Conservation (phyloP, 192 early-diverging fungal genomes). For the Gonapodya prolifera region DNA sequence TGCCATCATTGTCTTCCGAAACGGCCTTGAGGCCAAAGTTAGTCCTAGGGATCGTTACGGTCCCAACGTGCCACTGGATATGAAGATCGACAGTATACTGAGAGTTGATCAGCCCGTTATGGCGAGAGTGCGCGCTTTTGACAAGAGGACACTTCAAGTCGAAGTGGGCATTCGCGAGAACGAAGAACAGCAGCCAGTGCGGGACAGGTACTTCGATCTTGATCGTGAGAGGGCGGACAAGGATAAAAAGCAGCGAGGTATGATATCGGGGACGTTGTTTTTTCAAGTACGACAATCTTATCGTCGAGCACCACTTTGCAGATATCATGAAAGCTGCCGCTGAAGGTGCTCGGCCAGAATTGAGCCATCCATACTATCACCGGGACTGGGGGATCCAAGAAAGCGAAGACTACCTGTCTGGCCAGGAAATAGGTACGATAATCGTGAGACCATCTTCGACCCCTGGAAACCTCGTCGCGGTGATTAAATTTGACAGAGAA, state of each 20-base stretch:
- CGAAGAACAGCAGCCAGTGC: too few species aligned
- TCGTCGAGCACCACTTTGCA: too few species aligned
- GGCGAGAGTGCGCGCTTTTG: conserved; percentile 65
- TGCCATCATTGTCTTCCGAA: too few species aligned
- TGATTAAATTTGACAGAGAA: conserved; percentile 82
- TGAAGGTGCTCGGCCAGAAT: conserved; percentile 11
- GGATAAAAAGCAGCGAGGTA: conserved; percentile 28
- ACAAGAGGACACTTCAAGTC: too few species aligned
- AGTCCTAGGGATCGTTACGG: conserved; percentile 47
- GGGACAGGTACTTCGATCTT: too few species aligned
- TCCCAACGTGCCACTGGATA: conserved; percentile 9
- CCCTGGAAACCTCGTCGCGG: conserved; percentile 74
- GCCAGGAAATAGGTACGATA: conserved; percentile 53
- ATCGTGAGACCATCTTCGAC: conserved; percentile 86
- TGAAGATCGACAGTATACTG: conserved; percentile 31
- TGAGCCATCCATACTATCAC: conserved; percentile 76
- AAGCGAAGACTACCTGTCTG: conserved; percentile 59
- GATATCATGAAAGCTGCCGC: conserved; percentile 13
- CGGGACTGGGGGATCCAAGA: conserved; percentile 54
- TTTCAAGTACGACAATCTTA: too few species aligned
- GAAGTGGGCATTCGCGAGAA: too few species aligned
- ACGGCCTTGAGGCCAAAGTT: conserved; percentile 78
- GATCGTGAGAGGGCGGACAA: conserved; percentile 13
- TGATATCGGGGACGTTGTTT: too few species aligned
- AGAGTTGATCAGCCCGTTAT: conserved; percentile 57